Evolutionary conservation across 2,329 filamentous ascomycete species (phyloP), one percentile per base, ranked within the genome.

Genomic region (Cladosporium oxysporum): DNA sequence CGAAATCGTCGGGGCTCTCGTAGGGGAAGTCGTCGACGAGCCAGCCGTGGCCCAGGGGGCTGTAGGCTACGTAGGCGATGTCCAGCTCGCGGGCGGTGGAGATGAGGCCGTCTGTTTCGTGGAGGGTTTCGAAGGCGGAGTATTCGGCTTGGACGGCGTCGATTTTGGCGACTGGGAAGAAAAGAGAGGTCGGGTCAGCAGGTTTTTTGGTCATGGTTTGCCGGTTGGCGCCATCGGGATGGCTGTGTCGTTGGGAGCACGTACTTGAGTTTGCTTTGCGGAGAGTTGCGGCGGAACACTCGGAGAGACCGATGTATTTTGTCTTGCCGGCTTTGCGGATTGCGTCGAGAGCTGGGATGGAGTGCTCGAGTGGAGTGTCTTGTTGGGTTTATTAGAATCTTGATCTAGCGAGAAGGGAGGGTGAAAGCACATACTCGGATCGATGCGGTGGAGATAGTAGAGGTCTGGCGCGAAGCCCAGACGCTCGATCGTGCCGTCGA

Each of bases 51-150:
- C 89, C 87, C 0, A 92, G 79, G 1, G 91, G 90, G 47, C 88
- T 89, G 77, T 91, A 92, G 0, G 88, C 88, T 53, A 91, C 77
- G 55, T 92, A 77, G 0, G 89, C 87, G 67, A 93, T 91, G 53
- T 81, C 78, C 59, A 90, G 76, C 69, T 84, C 81, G 11, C 80
- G 78, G 66, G 79, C 79, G 0, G 81, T 77, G 16, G 76, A 71
- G 6, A 82, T 76, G 5, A 83, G 67, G 57, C 78, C 69, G 11
- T 76, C 76, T 0, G 72, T 68, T 18, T 66, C 35, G 49, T 67
- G 37, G 12, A 68, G 58, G 6, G 60, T 57, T 29, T 66, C 49
- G 63, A 71, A 85, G 66, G 86, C 76, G 67, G 81, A 84, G 61
- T 86, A 76, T 75, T 88, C 85, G 28, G 85, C 78, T 76, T 88